phyloP scores from a whole-genome alignment of 176 grass and related monocot species.

The Oropetium thomaeum region DNA sequence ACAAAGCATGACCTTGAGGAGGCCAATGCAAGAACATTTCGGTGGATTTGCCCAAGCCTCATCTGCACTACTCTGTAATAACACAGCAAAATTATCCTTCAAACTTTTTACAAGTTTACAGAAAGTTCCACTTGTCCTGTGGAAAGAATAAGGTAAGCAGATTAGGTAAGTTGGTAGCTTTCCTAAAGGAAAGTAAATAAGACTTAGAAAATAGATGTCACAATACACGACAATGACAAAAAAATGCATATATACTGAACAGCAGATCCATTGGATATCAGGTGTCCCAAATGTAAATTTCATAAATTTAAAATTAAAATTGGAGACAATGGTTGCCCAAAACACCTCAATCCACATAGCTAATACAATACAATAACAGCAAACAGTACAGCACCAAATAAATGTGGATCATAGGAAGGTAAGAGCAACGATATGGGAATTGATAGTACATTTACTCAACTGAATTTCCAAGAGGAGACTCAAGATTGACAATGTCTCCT shows the following conservation, averaged over 20 bases:
- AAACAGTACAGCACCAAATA: background rate
- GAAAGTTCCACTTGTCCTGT: background rate
- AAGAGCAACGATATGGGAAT: background rate
- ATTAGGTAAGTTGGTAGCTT: background rate
- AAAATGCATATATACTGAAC: background rate
- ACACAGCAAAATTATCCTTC: background rate
- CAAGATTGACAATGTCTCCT: background rate
- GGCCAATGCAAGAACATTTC: constrained; percentile 63
- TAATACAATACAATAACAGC: background rate
- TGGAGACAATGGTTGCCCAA: background rate
- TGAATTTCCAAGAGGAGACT: background rate
- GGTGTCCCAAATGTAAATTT: background rate
- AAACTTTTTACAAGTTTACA: constrained; percentile 2
- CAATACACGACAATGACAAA: background rate
- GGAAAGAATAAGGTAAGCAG: background rate
- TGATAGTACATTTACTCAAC: background rate
- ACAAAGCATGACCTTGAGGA: constrained; percentile 63
- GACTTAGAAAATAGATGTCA: background rate
- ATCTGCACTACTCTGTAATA: constrained; percentile 20
- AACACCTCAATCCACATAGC: background rate
- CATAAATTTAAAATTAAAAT: background rate
- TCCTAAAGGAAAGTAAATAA: background rate
- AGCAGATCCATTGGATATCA: background rate
- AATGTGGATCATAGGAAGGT: background rate
- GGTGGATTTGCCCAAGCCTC: constrained; percentile 56